Evolutionary conservation across 2,329 filamentous ascomycete genomes (phyloP).

Genomic region (Aspergillus udagawae): DNA sequence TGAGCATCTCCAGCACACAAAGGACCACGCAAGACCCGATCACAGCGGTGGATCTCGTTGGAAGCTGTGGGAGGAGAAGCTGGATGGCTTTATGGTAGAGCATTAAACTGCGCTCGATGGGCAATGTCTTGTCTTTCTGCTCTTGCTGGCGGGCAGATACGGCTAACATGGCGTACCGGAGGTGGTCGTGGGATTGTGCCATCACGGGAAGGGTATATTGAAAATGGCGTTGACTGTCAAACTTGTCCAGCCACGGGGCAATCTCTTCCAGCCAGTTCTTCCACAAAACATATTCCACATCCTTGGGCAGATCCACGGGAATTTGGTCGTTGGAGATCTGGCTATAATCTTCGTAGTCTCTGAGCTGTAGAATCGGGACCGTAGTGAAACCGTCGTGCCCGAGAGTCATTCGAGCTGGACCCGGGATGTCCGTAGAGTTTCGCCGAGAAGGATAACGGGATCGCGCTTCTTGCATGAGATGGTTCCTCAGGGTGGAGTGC

Average conservation of each 20-base stretch:
- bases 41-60: constrained; percentile 26
- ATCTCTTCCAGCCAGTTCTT: constrained; percentile 31
- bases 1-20: constrained; percentile 52
- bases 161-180: too few relatives aligned
- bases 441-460: too few relatives aligned
- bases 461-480: too few relatives aligned
- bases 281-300: constrained; percentile 30
- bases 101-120: constrained; percentile 43
- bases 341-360: too few relatives aligned
- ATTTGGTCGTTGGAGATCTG: too few relatives aligned
- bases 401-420: too few relatives aligned
- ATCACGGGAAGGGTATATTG: constrained; percentile 47
- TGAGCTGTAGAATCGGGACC: too few relatives aligned
- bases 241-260: constrained; percentile 48
- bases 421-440: too few relatives aligned
- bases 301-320: not conserved
- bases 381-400: too few relatives aligned
- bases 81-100: constrained; percentile 53
- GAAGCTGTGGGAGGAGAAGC: constrained; percentile 44
- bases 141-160: constrained; percentile 52
- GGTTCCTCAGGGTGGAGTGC: too few relatives aligned
- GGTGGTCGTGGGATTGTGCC: constrained; percentile 25
- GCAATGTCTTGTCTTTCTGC: constrained; percentile 39
- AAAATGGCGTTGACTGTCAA: constrained; percentile 49
- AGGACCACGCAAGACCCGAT: constrained; percentile 45